Percentiles rank a stretch among this genome's conserved stretches.
Evolutionary conservation across 2,329 filamentous ascomycete species (phyloP).

Genomic region (Botrytis elliptica): DNA sequence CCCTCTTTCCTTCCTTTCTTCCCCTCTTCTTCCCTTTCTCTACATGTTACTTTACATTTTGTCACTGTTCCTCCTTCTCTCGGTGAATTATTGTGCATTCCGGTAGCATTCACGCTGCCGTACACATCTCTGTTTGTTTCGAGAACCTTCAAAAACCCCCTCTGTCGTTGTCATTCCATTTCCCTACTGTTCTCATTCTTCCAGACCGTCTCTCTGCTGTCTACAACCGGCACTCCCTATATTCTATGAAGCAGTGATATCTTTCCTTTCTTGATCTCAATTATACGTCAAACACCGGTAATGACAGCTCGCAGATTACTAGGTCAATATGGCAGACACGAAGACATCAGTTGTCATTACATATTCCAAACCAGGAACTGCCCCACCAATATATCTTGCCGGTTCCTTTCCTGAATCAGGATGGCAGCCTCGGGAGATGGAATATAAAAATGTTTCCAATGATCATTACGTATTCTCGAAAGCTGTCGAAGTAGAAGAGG

Average conservation of each 20-base stretch:
- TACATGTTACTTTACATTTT: not conserved
- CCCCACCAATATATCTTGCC: constrained; percentile 68
- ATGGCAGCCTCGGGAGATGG: constrained; percentile 70
- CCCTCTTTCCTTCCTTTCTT: not conserved
- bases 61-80: not conserved
- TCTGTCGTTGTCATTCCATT: not conserved
- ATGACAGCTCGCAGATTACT: constrained; percentile 8
- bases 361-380: constrained; percentile 58
- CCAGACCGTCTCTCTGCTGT: not conserved
- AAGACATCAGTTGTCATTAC: constrained; percentile 45
- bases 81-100: not conserved
- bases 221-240: not conserved
- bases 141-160: not conserved
- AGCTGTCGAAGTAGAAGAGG: constrained; percentile 53
- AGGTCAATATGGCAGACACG: constrained; percentile 16
- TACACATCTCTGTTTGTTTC: not conserved
- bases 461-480: constrained; percentile 58
- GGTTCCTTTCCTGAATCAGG: constrained; percentile 65
- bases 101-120: not conserved
- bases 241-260: not conserved
- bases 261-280: not conserved
- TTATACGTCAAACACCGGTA: not conserved
- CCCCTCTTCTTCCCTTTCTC: not conserved
- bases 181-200: not conserved
- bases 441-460: constrained; percentile 46